Percentiles rank a stretch among this genome's conserved stretches.
Conservation (phyloP, 768 basidiomycete species). For the Trametes cinnabarina region DNA sequence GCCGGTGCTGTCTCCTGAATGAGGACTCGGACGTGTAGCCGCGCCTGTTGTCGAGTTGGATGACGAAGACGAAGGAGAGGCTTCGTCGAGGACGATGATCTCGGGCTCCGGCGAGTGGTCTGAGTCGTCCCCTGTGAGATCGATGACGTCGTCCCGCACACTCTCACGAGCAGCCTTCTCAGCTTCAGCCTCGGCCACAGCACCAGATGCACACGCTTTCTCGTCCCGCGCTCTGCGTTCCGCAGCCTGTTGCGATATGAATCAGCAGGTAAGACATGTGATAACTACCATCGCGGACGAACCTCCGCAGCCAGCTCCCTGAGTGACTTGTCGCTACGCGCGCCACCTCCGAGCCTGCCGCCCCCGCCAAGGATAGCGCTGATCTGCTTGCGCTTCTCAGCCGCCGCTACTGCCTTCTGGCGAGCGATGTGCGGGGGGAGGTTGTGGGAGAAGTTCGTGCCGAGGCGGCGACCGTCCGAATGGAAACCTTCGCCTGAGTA, state of each 20-base stretch:
- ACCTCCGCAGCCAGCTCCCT: slow-evolving; percentile 75
- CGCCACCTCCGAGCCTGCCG: slow-evolving; percentile 56
- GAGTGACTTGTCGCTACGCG: slow-evolving; percentile 37
- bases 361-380: slow-evolving; percentile 47
- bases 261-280: background rate
- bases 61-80: background rate
- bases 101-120: slow-evolving; percentile 27
- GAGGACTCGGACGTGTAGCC: slow-evolving; percentile 25
- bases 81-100: slow-evolving; percentile 32
- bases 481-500: slow-evolving; percentile 93
- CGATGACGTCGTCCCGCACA: slow-evolving; percentile 55
- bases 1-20: slow-evolving; percentile 12
- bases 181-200: slow-evolving; percentile 55
- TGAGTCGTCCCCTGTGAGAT: slow-evolving; percentile 50
- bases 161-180: slow-evolving; percentile 70
- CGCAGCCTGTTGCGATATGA: slow-evolving; percentile 64
- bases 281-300: slow-evolving; percentile 24
- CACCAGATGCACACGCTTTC: slow-evolving; percentile 67
- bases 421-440: slow-evolving; percentile 64
- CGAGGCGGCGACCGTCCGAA: slow-evolving; percentile 67
- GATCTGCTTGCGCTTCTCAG: slow-evolving; percentile 64
- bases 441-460: slow-evolving; percentile 65
- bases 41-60: background rate
- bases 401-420: slow-evolving; percentile 70
- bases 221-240: slow-evolving; percentile 75